A percentile compares a stretch with the other conserved stretches of the same genome.
phyloP scores from a whole-genome alignment of 1,284 basidiomycete species.

The Xerocomus minutiporus region DNA sequence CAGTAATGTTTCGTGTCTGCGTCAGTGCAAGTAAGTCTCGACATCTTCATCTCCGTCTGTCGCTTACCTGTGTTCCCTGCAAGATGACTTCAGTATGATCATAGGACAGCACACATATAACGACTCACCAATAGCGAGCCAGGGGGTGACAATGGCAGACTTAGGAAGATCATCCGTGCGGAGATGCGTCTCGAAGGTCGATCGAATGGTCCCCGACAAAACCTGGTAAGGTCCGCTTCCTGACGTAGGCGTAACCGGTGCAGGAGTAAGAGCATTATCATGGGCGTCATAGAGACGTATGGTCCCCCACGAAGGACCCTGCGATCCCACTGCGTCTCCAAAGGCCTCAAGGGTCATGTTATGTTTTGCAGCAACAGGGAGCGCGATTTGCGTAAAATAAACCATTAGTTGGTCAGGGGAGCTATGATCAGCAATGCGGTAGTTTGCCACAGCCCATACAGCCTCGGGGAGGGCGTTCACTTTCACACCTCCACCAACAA shows the following conservation, averaged over 20 bases:
- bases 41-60: too few species aligned
- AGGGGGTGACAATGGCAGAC: constrained; percentile 15
- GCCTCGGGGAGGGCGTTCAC: constrained; percentile 43
- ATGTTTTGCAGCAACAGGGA: constrained; percentile 33
- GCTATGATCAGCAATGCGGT: neutral
- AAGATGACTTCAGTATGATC: too few species aligned
- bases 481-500: constrained; percentile 46
- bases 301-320: constrained; percentile 17
- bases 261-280: constrained; percentile 41
- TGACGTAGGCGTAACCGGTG: constrained; percentile 47
- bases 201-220: constrained; percentile 45
- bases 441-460: constrained; percentile 3
- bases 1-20: too few species aligned
- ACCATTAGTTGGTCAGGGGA: neutral
- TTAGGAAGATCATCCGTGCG: constrained; percentile 22
- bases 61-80: too few species aligned
- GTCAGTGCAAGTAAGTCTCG: too few species aligned
- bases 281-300: constrained; percentile 36
- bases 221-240: constrained; percentile 40
- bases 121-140: constrained; percentile 23
- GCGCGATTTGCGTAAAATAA: constrained; percentile 24
- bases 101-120: constrained; percentile 8
- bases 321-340: constrained; percentile 28
- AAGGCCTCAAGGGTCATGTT: constrained; percentile 44
- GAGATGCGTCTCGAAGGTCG: constrained; percentile 27